A percentile compares a stretch with the other conserved stretches of the same genome.
phyloP scores from a whole-genome alignment of 2,329 filamentous ascomycete genomes.

The Lachnellula subtilissima region DNA sequence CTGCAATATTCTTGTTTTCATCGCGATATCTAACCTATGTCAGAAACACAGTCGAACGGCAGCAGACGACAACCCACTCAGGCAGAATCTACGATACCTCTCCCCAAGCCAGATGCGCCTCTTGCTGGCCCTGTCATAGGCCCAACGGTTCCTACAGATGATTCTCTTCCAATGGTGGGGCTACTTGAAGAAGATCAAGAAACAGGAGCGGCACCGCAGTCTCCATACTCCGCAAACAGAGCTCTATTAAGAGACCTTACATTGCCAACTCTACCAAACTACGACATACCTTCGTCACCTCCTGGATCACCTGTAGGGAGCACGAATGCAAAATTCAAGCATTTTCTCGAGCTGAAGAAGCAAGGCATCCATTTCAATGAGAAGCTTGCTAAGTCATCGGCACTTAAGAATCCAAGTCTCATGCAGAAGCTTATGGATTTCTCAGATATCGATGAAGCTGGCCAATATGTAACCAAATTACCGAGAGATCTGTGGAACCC shows the following conservation, averaged over 20 bases:
- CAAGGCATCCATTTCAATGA: constrained; percentile 75
- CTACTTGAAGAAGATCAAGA: constrained; percentile 28
- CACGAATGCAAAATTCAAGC: constrained; percentile 63
- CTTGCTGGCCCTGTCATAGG: constrained; percentile 27
- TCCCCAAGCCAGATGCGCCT: constrained; percentile 17
- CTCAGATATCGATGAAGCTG: constrained; percentile 50
- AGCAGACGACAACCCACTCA: background rate
- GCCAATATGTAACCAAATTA: constrained; percentile 63
- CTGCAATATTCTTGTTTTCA: background rate
- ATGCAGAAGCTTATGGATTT: constrained; percentile 70
- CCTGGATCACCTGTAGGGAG: constrained; percentile 51
- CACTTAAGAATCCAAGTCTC: constrained; percentile 67
- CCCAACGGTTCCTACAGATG: constrained; percentile 21
- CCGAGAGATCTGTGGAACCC: constrained; percentile 54
- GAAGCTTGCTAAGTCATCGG: constrained; percentile 60
- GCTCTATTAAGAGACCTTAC: constrained; percentile 66
- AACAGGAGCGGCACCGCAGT: constrained; percentile 34
- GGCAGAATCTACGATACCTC: background rate
- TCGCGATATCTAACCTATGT: constrained; percentile 10
- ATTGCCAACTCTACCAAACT: constrained; percentile 65
- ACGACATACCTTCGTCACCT: constrained; percentile 70
- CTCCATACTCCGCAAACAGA: constrained; percentile 64
- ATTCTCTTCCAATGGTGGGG: constrained; percentile 12
- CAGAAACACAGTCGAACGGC: constrained; percentile 16
- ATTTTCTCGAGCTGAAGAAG: constrained; percentile 73